Evolutionary conservation across 257 asterid genomes (phyloP).

Genomic region (Nicotiana attenuata): DNA sequence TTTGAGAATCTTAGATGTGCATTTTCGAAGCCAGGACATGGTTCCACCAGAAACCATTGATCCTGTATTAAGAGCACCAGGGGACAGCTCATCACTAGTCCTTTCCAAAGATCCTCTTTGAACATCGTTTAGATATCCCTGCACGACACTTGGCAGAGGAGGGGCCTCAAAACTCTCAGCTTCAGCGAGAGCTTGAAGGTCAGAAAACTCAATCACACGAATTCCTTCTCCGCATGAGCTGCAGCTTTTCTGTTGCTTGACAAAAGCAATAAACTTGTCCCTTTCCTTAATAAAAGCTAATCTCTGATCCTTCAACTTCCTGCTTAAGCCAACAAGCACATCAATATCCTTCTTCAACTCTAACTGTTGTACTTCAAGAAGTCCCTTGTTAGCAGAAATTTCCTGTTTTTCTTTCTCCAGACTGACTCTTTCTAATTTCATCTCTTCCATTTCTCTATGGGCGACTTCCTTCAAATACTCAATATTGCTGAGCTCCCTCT

Average conservation of each 20-base stretch:
- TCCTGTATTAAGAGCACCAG: conserved; percentile 36
- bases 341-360: conserved; percentile 87
- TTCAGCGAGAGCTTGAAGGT: conserved; percentile 57
- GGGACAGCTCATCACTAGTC: conserved; percentile 37
- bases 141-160: conserved; percentile 56
- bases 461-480: conserved; percentile 68
- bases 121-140: conserved; percentile 55
- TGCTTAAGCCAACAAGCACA: conserved; percentile 73
- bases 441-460: conserved; percentile 80
- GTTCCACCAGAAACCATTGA: conserved; percentile 70
- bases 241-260: conserved; percentile 73
- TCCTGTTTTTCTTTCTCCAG: conserved; percentile 70
- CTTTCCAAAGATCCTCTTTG: conserved; percentile 36
- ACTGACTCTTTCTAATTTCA: conserved; percentile 54
- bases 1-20: conserved; percentile 72
- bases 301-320: conserved; percentile 86
- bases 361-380: conserved; percentile 63
- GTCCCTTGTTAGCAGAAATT: conserved; percentile 58
- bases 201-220: conserved; percentile 64
- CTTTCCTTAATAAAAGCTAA: conserved; percentile 75
- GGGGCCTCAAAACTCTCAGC: conserved; percentile 47
- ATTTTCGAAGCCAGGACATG: conserved; percentile 82
- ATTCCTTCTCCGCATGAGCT: conserved; percentile 59
- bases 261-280: conserved; percentile 64
- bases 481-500: conserved; percentile 50